Evolutionary conservation across 306 rosid genomes (phyloP), one percentile per base, ranked within the genome.

Genomic region (Cercis canadensis): DNA sequence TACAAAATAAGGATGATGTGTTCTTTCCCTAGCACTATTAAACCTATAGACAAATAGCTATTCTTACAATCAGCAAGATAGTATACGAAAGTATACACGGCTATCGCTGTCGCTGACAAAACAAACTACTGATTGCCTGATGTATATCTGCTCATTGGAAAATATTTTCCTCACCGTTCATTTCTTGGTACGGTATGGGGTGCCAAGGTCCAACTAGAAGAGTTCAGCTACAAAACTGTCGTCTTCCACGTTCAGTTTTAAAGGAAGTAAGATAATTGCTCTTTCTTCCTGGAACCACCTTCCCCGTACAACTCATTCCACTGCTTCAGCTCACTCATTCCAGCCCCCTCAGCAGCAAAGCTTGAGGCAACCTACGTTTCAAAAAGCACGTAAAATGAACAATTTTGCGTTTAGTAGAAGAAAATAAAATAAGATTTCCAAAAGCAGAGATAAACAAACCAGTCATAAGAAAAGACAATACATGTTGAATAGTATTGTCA

Each of bases 281-380:
- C 77, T 78, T 82, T 86, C 95, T 94, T 91, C 79, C 97, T 86
- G 3, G 96, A 87, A 24, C 97, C 99, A 3, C 99, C 97, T 85
- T 91, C 97, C 17, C 99, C 97, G 5, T 85, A 95, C 67, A 76
- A 64, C 2, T 95, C 90, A 46, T 89, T 95, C 99, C 99, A 95
- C 74, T 89, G 97, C 80, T 82, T 86, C 87, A 95, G 77, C 77
- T 95, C 99, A 18, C 70, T 39, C 99, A 95, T 95, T 73, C 87
- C 87, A 33, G 96, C 77, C 33, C 97, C 99, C 75, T 95, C 97
- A 0, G 90, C 51, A 19, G 99, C 80, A 79, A 87, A 89, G 83
- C 99, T 95, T 24, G 99, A 92, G 6, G 96, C 95, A 66, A 89
- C 96, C 96, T 94, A 75, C 39, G 57, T 14, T 74, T 18, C 81